Evolutionary conservation across 2,329 filamentous ascomycete species (phyloP), one percentile per base, ranked within the genome.

Genomic region (Phialocephala subalpina): DNA sequence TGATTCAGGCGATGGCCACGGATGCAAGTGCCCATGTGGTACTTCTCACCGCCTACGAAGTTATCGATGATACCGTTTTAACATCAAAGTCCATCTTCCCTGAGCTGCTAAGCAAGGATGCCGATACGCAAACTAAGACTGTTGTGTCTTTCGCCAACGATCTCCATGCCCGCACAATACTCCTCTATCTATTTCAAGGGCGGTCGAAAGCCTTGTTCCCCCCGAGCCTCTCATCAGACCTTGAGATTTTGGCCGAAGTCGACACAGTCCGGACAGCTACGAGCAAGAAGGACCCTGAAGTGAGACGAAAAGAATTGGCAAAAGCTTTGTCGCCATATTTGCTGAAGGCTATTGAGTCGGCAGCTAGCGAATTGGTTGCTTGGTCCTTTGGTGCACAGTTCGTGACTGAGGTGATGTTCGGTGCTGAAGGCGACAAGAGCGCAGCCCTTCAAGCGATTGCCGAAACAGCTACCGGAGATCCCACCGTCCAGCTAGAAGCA

Each of bases 11-110:
- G 69, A 93, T 99, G 87, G 92, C 94, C 2, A 89, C 87, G 57
- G 95, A 99, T 75, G 78, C 84, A 7, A 80, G 94, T 74, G 96
- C 89, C 1, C 93, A 97, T 76, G 84, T 90, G 68, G 86, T 98
- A 62, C 87, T 99, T 38, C 84, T 98, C 63, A 86, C 94, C 1
- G 93, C 93, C 1, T 94, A 94, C 77, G 96, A 98, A 74, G 90
- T 97, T 58, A 89, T 97, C 58, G 96, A 99, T 73, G 96, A 99
- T 77, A 99, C 96, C 11, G 94, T 97, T 70, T 84, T 97, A 75
- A 92, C 89, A 2, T 85, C 89, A 59, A 98, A 97, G 81, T 85
- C 92, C 36, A 92, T 99, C 70, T 93, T 97, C 79, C 85, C 92
- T 0, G 95, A 98, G 78, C 83, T 99, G 14, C 81, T 97, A 20